Percentiles rank a stretch among this genome's conserved stretches.
These are phyloP conservation scores for Coemansia asiatica DNA, from an alignment of 192 early-diverging fungal genomes.

Conservation along the genomic window DNA sequence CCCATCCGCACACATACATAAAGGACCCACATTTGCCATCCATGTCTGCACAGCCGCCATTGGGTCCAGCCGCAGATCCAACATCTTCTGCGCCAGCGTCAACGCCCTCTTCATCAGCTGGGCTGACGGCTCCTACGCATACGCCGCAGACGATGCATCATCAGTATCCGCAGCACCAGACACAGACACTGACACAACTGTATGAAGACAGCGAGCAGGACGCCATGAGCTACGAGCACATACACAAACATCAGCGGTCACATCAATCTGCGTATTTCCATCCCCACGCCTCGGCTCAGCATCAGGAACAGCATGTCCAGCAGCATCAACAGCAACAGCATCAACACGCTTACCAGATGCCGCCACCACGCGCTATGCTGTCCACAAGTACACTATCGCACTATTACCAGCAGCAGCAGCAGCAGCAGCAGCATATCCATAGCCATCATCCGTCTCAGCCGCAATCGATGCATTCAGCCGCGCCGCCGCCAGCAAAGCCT, in stretches of 20 bases:
- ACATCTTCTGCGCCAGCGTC: constrained; percentile 24
- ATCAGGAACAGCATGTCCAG: not conserved
- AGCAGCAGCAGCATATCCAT: constrained; percentile 8
- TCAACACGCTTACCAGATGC: constrained; percentile 7
- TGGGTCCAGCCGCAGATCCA: constrained; percentile 12
- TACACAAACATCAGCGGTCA: constrained; percentile 1
- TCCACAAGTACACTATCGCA: not conserved
- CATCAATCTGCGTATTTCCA: constrained; percentile 17
- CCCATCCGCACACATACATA: not conserved
- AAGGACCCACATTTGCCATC: constrained; percentile 6
- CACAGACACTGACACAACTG: constrained; percentile 3
- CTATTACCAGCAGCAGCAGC: constrained; percentile 1
- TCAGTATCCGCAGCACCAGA: constrained; percentile 11
- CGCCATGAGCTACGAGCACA: not conserved
- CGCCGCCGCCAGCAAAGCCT: constrained; percentile 7
- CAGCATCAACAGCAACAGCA: constrained; percentile 7
- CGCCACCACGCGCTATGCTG: constrained; percentile 2
- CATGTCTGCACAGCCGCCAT: constrained; percentile 5
- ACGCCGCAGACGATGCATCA: constrained; percentile 20
- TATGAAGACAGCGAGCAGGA: not conserved
- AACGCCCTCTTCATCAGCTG: constrained; percentile 20
- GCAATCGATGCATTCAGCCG: constrained; percentile 4
- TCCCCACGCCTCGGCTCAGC: not conserved
- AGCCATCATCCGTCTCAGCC: not conserved
- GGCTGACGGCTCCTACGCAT: constrained; percentile 16